Evolutionary conservation across 768 basidiomycete species (phyloP), one percentile per base, ranked within the genome.

Genomic region (Lentinula boryana): DNA sequence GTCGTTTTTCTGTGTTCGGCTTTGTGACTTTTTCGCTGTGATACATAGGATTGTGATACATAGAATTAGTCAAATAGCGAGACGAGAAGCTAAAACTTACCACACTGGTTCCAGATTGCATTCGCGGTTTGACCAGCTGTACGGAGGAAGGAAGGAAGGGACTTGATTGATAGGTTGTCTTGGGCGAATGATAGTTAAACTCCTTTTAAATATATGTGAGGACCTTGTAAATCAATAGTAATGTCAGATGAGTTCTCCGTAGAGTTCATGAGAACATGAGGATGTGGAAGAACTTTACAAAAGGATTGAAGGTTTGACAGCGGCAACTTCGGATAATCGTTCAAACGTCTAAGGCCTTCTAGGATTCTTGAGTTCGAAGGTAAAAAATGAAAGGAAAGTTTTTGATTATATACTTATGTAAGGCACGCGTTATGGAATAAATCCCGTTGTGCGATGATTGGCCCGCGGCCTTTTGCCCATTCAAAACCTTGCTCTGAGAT

Each of bases 371-470:
- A 38, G 5, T 5, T 8, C 9, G 1, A 4, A 38, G 36, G 36
- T 9, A 4, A 38, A 38, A 13, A 38, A 38, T 8, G 36, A 23
- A 46, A 48, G 21, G 21, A 23, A 48, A 48, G 46, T n/a, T 75
- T 38, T 70, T 63, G 3, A 75, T 38, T 23, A 16, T 12, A 36
- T 36, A 38, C 36, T 38, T 38, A 38, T 38, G 36, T 38, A 38
- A 38, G 36, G 36, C 36, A 38, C 3, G 13, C 2, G 27, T 27
- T 27, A n/a, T 27, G 0, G 13, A 38, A 8, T 38, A 38, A 1
- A 38, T 13, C 13, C 36, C 36, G 36, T 38, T 13, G 36, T 38
- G 36, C 13, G 6, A 38, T 13, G 13, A 38, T 27, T 27, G 27
- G 27, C 27, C 27, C 27, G 27, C 27, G 3, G 27, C 27, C 27